Evolutionary conservation across 1,284 basidiomycete species (phyloP), one percentile per base, ranked within the genome.

Genomic region (Polyporus tsugae): DNA sequence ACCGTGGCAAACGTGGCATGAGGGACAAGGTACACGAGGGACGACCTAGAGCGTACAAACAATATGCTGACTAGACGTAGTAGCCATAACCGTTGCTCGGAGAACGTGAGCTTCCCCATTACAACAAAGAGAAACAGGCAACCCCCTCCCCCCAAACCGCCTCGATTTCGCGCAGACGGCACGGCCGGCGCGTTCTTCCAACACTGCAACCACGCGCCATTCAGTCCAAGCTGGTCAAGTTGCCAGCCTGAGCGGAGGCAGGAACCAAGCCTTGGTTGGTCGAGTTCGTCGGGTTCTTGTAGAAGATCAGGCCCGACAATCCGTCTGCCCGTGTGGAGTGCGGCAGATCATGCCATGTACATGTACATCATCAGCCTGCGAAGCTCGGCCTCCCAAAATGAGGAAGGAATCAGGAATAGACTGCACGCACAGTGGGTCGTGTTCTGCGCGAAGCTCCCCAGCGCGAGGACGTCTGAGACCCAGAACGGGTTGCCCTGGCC

Each of bases 401-500:
- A n/a, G n/a, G n/a, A n/a, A n/a, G n/a, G n/a, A n/a, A n/a, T n/a
- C n/a, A n/a, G n/a, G n/a, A n/a, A n/a, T n/a, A 33, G 22, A 29
- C 38, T 13, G 19, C 13, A 22, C n/a, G 17, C n/a, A 44, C 6
- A 17, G 11, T 1, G 19, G 15, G 49, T 1, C 19, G 59, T 60
- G 60, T 61, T 38, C 62, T 66, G 29, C n/a, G 68, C 66, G 57
- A 70, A 70, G 10, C 66, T 69, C 1, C 68, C 68, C 33, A 72
- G 64, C 1, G 68, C 71, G 35, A 72, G 62, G 6, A 70, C 64
- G 59, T 73, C 62, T 36, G 72, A 63, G 63, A n/a, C n/a, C 39
- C 65, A 62, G 67, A 72, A 73, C 36, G 70, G 22, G 15, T 46
- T 46, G 0, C 72, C 72, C 17, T 72, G 22, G 65, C 67, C 64